phyloP scores from a whole-genome alignment of 2,329 filamentous ascomycete species.

The Helicocarpus griseus region DNA sequence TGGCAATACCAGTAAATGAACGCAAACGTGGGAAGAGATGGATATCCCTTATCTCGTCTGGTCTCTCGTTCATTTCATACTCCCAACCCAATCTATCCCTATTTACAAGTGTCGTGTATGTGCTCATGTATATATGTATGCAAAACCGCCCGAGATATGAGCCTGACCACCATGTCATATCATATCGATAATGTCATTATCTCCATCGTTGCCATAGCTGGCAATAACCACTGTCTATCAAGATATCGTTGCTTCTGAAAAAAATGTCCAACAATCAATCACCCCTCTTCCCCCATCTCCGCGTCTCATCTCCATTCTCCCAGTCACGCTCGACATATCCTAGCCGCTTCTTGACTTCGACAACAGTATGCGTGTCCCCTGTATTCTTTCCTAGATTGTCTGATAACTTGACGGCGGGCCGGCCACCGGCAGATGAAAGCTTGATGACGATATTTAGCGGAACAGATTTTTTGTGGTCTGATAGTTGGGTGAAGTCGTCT shows the following conservation, averaged over 20 bases:
- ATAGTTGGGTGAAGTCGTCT: conserved; percentile 73
- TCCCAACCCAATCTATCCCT: no score
- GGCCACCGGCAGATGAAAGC: conserved; percentile 71
- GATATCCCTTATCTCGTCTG: no score
- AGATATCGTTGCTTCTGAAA: not conserved
- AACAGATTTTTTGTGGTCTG: conserved; percentile 69
- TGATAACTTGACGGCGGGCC: conserved; percentile 83
- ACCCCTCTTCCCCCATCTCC: conserved; percentile 56
- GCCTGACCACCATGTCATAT: no score
- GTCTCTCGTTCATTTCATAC: no score
- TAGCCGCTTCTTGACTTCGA: conserved; percentile 72
- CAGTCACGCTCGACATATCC: conserved; percentile 81
- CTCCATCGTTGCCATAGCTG: no score
- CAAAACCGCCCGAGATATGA: no score
- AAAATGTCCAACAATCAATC: conserved; percentile 16
- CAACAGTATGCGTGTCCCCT: conserved; percentile 68
- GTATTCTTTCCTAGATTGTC: conserved; percentile 93
- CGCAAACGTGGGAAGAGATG: no score
- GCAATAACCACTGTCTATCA: not conserved
- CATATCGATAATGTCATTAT: no score
- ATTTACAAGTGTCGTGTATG: no score
- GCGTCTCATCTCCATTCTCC: conserved; percentile 73
- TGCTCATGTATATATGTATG: no score
- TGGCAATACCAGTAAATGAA: no score
- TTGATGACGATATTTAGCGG: conserved; percentile 98